Percentiles rank a stretch among this genome's conserved stretches.
phyloP scores from a whole-genome alignment of 208 protist genomes.

The Acanthamoeba culbertsoni region DNA sequence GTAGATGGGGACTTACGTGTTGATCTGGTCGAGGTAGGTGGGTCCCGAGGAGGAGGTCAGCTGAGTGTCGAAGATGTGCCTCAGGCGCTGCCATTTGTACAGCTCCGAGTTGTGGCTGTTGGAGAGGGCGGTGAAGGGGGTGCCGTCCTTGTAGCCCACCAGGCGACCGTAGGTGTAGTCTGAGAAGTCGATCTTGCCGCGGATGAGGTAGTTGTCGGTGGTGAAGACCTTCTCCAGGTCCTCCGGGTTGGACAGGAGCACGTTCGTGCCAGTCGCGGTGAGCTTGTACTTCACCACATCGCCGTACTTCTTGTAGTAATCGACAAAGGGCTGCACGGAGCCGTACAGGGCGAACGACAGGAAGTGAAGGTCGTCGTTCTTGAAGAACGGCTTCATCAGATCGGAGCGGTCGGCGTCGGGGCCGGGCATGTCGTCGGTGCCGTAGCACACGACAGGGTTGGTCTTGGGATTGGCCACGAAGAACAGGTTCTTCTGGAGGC shows the following conservation, averaged over 20 bases:
- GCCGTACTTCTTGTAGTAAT: not conserved
- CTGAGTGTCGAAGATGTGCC: not conserved
- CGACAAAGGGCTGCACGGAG: not conserved
- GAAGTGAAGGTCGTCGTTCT: not conserved
- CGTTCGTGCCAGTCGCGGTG: not conserved
- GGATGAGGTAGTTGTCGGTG: not conserved
- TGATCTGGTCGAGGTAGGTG: not conserved
- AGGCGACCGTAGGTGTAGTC: not conserved
- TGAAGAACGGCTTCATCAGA: not conserved
- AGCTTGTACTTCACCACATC: not conserved
- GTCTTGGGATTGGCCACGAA: not conserved
- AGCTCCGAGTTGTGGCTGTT: not conserved
- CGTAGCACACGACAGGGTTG: not conserved
- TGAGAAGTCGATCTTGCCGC: not conserved
- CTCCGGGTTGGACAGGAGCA: not conserved
- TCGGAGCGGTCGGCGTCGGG: not conserved
- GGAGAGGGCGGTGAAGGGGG: not conserved
- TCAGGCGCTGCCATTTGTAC: not conserved
- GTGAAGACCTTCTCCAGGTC: not conserved
- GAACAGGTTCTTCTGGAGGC: not conserved
- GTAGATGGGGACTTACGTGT: no score
- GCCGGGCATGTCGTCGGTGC: not conserved
- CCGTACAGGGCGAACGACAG: not conserved
- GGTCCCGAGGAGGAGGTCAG: not conserved
- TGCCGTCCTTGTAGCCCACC: not conserved